These are phyloP conservation scores for Thalassiosira livingstoniorum DNA, from an alignment of 352 stramenopile species.

Conservation along the genomic window DNA sequence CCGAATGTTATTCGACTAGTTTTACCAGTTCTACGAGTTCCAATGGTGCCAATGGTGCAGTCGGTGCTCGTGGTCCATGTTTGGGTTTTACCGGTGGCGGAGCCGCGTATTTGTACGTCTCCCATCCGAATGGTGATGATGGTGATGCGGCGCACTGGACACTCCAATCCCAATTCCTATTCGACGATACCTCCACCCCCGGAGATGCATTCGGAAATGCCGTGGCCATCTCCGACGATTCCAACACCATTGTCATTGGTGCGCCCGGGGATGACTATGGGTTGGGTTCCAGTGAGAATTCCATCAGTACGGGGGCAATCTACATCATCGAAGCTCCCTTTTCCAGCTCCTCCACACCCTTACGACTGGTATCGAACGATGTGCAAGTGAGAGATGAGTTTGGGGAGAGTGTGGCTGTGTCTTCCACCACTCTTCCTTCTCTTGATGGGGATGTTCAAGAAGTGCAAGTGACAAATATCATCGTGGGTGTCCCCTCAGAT, in stretches of 20 bases:
- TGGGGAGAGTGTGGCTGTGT: constrained; percentile 40
- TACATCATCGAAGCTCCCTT: constrained; percentile 47
- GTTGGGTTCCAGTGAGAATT: too few relatives aligned
- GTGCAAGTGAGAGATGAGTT: constrained; percentile 43
- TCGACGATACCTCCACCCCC: constrained; percentile 27
- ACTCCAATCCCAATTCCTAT: constrained; percentile 26
- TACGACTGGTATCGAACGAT: constrained; percentile 30
- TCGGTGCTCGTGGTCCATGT: not conserved
- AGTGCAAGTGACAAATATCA: constrained; percentile 42
- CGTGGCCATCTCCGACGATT: constrained; percentile 46
- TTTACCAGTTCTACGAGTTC: too few relatives aligned
- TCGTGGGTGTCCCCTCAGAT: constrained; percentile 24
- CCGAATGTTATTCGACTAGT: too few relatives aligned
- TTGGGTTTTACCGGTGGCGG: constrained; percentile 30
- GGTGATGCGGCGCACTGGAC: constrained; percentile 13
- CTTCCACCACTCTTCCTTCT: constrained; percentile 18
- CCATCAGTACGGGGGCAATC: constrained; percentile 35
- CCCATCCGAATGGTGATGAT: not conserved
- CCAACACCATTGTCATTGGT: constrained; percentile 32
- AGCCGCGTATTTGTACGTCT: constrained; percentile 33
- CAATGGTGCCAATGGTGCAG: not conserved
- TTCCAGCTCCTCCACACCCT: constrained; percentile 5
- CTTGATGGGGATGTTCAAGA: not conserved
- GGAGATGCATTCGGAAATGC: constrained; percentile 44
- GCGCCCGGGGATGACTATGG: constrained; percentile 34